Conservation (phyloP, 495 filamentous ascomycete species). For the Xylaria scruposa region DNA sequence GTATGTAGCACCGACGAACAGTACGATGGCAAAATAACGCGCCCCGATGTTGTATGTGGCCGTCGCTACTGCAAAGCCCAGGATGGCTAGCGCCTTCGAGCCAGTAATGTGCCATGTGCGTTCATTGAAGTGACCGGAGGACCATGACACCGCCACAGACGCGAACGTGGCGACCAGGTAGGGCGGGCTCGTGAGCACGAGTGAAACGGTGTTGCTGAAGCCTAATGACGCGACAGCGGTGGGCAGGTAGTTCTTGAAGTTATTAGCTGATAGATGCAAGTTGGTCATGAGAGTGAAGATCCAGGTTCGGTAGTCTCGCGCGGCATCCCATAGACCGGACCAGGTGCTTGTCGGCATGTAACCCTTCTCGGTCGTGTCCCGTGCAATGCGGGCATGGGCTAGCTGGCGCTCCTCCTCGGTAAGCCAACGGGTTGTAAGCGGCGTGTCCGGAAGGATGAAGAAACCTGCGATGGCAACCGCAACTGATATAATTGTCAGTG, state of each 20-base stretch:
- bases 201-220: slow-evolving; percentile 49
- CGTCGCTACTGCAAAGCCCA: slow-evolving; percentile 50
- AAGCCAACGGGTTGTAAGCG: slow-evolving; percentile 43
- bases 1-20: slow-evolving; percentile 53
- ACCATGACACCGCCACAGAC: slow-evolving; percentile 46
- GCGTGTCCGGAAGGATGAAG: slow-evolving; percentile 50
- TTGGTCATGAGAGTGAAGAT: slow-evolving; percentile 42
- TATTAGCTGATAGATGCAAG: slow-evolving; percentile 38
- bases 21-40: slow-evolving; percentile 46
- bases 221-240: slow-evolving; percentile 54
- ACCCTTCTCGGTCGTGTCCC: slow-evolving; percentile 39
- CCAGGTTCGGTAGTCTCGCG: slow-evolving; percentile 49
- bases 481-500: neutral
- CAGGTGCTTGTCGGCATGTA: slow-evolving; percentile 32
- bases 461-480: slow-evolving; percentile 48
- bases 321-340: slow-evolving; percentile 47
- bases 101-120: slow-evolving; percentile 57
- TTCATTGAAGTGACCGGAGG: slow-evolving; percentile 53
- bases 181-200: slow-evolving; percentile 55
- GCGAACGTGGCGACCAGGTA: slow-evolving; percentile 51
- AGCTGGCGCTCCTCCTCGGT: slow-evolving; percentile 45
- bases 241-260: slow-evolving; percentile 57
- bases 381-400: slow-evolving; percentile 45
- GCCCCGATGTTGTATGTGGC: slow-evolving; percentile 48
- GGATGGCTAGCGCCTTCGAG: slow-evolving; percentile 45